Evolutionary conservation across 441 rosid species (phyloP).

Genomic region (Adansonia grandidieri): DNA sequence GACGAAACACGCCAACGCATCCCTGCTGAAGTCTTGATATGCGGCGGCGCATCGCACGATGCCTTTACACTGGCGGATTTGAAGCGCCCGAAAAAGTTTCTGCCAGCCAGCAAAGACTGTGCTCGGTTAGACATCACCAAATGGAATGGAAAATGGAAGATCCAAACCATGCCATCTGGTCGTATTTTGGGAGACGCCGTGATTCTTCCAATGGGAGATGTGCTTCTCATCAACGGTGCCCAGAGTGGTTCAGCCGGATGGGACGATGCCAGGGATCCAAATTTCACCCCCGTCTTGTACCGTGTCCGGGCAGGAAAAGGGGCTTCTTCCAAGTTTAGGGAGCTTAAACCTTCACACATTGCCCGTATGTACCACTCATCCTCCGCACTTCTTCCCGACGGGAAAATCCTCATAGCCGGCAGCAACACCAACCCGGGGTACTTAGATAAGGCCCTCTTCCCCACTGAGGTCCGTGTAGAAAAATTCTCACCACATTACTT

Average conservation of each 20-base stretch:
- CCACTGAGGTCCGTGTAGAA: slow-evolving; percentile 65
- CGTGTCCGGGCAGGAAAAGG: slow-evolving; percentile 17
- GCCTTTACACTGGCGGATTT: slow-evolving; percentile 43
- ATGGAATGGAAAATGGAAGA: slow-evolving; percentile 48
- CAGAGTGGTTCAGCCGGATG: slow-evolving; percentile 61
- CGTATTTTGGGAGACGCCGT: slow-evolving; percentile 61
- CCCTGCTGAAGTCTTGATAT: slow-evolving; percentile 55
- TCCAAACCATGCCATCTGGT: slow-evolving; percentile 60
- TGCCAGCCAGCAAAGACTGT: slow-evolving; percentile 51
- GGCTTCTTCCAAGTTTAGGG: slow-evolving; percentile 35
- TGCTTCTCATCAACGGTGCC: slow-evolving; percentile 60
- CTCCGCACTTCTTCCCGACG: slow-evolving; percentile 55
- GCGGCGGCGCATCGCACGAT: slow-evolving; percentile 61
- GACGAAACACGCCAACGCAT: neutral
- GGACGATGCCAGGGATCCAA: slow-evolving; percentile 59
- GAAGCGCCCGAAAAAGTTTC: slow-evolving; percentile 30
- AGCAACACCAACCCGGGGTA: slow-evolving; percentile 66
- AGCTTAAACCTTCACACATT: slow-evolving; percentile 39
- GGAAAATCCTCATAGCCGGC: slow-evolving; percentile 57
- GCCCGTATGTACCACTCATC: slow-evolving; percentile 74
- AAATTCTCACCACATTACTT: slow-evolving; percentile 69
- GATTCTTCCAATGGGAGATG: slow-evolving; percentile 57
- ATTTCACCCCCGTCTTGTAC: slow-evolving; percentile 46
- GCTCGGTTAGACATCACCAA: slow-evolving; percentile 48
- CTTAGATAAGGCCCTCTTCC: slow-evolving; percentile 43